phyloP scores from a whole-genome alignment of 208 protist genomes.

The Wallacemonas collosoma region DNA sequence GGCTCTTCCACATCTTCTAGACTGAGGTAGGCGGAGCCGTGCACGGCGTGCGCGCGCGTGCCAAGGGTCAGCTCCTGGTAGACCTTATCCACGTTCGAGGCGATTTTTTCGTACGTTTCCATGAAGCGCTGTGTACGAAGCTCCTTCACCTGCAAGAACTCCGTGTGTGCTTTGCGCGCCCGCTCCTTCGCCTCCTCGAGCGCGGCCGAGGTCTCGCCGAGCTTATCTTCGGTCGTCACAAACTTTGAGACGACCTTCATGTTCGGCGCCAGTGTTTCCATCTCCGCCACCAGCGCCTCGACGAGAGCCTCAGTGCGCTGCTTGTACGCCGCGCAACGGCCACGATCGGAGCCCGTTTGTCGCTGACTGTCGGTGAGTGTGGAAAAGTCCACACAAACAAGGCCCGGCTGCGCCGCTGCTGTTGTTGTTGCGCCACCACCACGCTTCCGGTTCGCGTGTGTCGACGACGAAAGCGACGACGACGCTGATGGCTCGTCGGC shows the following conservation, averaged over 20 bases:
- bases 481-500: background rate
- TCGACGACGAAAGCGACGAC: background rate
- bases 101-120: constrained; percentile 93
- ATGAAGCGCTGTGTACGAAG: constrained; percentile 92
- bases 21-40: constrained; percentile 94
- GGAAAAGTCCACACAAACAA: constrained; percentile 77
- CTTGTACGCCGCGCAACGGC: constrained; percentile 61
- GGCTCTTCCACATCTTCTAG: constrained; percentile 97
- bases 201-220: constrained; percentile 70
- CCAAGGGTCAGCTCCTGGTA: constrained; percentile 96
- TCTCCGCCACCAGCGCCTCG: constrained; percentile 57
- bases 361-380: constrained; percentile 53
- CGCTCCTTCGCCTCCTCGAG: constrained; percentile 77
- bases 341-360: constrained; percentile 39
- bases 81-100: constrained; percentile 87
- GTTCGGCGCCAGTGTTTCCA: constrained; percentile 86
- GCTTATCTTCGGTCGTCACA: constrained; percentile 61
- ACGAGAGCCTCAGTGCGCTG: constrained; percentile 56
- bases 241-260: constrained; percentile 74
- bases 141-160: constrained; percentile 89
- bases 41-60: constrained; percentile 65
- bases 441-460: constrained; percentile 1
- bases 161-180: constrained; percentile 68
- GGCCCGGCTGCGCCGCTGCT: constrained; percentile 1
- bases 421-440: constrained; percentile 7